Evolutionary conservation across 768 basidiomycete species (phyloP), one percentile per base, ranked within the genome.

Genomic region (Clitopilus passeckerianus): DNA sequence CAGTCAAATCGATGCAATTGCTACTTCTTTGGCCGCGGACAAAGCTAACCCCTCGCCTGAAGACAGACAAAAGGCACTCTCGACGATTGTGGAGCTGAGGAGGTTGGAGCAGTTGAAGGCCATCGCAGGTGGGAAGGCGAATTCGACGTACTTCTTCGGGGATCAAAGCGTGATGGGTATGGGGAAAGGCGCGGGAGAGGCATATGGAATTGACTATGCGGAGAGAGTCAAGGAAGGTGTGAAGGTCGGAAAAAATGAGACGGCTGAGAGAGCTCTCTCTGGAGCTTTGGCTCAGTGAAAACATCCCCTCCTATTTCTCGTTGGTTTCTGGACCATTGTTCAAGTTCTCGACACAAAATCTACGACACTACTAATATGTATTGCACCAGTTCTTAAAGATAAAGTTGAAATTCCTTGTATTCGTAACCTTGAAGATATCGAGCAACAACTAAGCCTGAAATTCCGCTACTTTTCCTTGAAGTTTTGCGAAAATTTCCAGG

Each of bases 111-210:
- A 82, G 68, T 72, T 85, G 24, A 74, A 72, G 60, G 80, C 82
- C 44, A 84, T 85, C 52, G 83, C 83, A 6, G 59, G 64, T 30
- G 78, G 82, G 57, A 63, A 74, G 56, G 76, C 77, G 41, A 85
- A 83, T 61, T 76, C 79, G 37, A 85, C 83, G 16, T 84, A 85
- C 65, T 85, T 85, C 73, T 83, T 85, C 62, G 78, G 80, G 5
- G 78, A 80, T 55, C 74, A 74, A 60, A 70, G 70, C 8, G 68
- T 72, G 15, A 61, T 75, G 58, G 74, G 75, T 10, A 61, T 63
- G 10, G 66, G 63, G 44, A 71, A 59, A 53, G 80, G 78, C n/a
- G 70, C 77, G 15, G 20, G 46, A 18, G 46, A 50, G n/a, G 46
- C 46, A 12, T 82, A 77, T 64, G 73, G 74, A 55, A 68, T 81